phyloP scores from a whole-genome alignment of 257 asterid genomes.

The Solanum neorickii region DNA sequence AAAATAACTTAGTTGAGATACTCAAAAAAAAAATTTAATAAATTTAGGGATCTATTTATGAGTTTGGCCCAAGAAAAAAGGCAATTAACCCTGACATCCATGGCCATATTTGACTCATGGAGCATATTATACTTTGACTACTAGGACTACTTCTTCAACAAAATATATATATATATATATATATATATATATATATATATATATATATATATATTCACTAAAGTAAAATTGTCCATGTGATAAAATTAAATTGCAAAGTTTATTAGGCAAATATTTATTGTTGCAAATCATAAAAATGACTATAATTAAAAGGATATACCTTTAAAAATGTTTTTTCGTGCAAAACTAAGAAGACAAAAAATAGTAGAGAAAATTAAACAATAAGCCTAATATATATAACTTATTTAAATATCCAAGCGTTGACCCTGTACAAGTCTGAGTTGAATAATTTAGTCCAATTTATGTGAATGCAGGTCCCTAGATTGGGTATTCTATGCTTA shows the following conservation, averaged over 20 bases:
- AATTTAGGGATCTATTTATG: accelerated
- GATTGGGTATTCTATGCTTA: neutral
- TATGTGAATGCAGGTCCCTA: neutral
- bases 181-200: neutral
- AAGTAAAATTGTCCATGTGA: neutral
- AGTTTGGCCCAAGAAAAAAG: neutral
- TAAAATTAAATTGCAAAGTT: neutral
- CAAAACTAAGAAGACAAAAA: neutral
- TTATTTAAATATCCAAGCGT: neutral
- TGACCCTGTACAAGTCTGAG: neutral
- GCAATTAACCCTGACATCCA: neutral
- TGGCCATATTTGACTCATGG: neutral
- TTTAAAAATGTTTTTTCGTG: neutral
- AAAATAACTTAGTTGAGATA: too few species aligned
- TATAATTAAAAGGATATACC: neutral
- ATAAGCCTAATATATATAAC: neutral
- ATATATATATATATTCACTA: neutral
- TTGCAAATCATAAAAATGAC: neutral
- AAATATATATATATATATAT: neutral
- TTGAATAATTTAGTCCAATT: neutral
- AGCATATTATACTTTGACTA: neutral
- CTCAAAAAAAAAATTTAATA: accelerated
- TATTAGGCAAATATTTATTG: neutral
- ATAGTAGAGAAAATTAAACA: neutral
- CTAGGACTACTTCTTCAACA: neutral